phyloP scores from a whole-genome alignment of 495 filamentous ascomycete species.

The Annulohypoxylon stygium region DNA sequence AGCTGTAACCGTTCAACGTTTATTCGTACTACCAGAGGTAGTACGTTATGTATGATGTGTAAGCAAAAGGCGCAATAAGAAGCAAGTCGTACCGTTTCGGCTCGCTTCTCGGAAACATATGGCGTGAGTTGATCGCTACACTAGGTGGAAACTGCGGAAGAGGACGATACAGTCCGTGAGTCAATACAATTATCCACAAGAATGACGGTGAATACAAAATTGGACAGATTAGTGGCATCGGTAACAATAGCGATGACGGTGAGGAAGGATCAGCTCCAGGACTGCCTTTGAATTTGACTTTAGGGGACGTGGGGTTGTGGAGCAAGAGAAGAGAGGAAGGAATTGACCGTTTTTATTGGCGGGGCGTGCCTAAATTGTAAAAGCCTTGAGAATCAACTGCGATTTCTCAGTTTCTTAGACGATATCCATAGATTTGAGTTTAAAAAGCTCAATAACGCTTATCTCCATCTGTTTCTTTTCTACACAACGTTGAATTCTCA shows the following conservation, averaged over 20 bases:
- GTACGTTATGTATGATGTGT: neutral
- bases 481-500: neutral
- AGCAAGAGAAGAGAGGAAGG: neutral
- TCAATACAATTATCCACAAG: neutral
- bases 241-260: neutral
- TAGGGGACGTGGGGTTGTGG: conserved; percentile 16
- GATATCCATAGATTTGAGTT: neutral
- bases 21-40: conserved; percentile 22
- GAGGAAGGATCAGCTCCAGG: neutral
- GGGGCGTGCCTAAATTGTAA: neutral
- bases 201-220: neutral
- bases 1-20: conserved; percentile 30
- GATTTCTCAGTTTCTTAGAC: neutral
- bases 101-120: conserved; percentile 2
- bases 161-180: neutral
- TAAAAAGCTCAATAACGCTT: neutral
- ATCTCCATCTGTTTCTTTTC: conserved; percentile 13
- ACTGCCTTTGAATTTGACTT: neutral
- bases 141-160: conserved; percentile 1
- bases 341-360: conserved; percentile 13
- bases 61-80: neutral
- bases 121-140: conserved; percentile 5
- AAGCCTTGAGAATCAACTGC: neutral
- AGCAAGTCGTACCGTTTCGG: neutral
- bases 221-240: neutral